Conservation (phyloP, 495 filamentous ascomycete genomes). For the Podospora sp. region DNA sequence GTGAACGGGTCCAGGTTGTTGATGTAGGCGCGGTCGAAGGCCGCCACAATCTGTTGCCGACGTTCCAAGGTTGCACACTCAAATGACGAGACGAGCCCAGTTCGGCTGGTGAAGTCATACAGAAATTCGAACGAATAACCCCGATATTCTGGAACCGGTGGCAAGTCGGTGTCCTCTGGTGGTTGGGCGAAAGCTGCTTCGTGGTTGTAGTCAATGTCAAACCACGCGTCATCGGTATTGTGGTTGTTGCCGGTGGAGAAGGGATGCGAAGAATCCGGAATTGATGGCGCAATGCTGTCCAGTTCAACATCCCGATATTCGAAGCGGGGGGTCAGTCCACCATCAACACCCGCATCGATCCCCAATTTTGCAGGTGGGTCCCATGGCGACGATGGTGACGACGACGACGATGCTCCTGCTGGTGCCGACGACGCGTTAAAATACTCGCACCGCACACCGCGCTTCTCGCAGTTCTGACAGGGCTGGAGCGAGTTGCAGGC, state of each 20-base stretch:
- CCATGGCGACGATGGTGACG: background rate
- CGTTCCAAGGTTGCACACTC: constrained; percentile 35
- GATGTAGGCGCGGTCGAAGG: constrained; percentile 27
- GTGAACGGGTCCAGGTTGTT: constrained; percentile 14
- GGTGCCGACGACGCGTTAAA: constrained; percentile 7
- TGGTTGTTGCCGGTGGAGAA: background rate
- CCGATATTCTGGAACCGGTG: constrained; percentile 20
- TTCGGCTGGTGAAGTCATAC: constrained; percentile 36
- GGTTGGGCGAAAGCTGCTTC: background rate
- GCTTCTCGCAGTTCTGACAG: constrained; percentile 34
- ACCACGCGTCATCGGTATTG: background rate
- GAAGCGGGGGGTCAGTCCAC: background rate
- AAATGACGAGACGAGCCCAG: constrained; percentile 36
- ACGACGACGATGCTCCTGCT: background rate
- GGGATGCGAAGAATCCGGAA: background rate
- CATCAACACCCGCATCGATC: background rate
- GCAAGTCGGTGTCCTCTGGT: background rate
- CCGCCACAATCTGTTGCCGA: constrained; percentile 29
- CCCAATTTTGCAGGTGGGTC: background rate
- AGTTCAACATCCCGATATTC: background rate
- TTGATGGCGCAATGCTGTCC: background rate
- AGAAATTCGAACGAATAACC: constrained; percentile 33
- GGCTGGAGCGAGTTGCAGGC: constrained; percentile 37
- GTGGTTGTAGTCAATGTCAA: background rate
- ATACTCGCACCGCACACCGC: constrained; percentile 30